Evolutionary conservation across 2,329 filamentous ascomycete genomes (phyloP).

Genomic region (Hymenoscyphus fructigenus): DNA sequence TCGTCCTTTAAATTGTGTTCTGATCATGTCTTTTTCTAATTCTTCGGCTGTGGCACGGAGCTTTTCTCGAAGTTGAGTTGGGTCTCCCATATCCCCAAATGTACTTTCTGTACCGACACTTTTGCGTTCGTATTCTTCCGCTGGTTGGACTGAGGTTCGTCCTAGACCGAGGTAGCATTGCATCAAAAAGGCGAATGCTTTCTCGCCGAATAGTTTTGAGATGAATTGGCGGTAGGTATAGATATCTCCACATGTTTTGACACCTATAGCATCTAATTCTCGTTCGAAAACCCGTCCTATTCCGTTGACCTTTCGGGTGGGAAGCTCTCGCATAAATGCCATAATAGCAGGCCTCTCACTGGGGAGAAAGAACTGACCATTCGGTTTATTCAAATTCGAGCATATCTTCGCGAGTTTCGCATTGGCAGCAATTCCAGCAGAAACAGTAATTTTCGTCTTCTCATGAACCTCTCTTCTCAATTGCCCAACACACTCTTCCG

Average conservation of each 20-base stretch:
- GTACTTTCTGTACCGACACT: constrained; percentile 93
- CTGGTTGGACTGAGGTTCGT: constrained; percentile 78
- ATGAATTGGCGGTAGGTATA: constrained; percentile 74
- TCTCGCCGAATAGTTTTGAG: constrained; percentile 81
- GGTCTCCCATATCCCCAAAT: constrained; percentile 75
- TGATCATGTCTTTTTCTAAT: constrained; percentile 78
- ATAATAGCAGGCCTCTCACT: constrained; percentile 74
- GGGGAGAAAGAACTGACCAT: constrained; percentile 80
- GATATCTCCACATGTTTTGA: constrained; percentile 87
- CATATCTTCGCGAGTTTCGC: constrained; percentile 92
- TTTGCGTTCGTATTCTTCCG: constrained; percentile 87
- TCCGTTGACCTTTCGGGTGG: constrained; percentile 89
- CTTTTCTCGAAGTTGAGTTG: constrained; percentile 69
- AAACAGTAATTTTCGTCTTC: constrained; percentile 81
- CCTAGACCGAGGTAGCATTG: constrained; percentile 84
- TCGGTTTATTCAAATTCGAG: constrained; percentile 94
- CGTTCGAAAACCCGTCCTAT: constrained; percentile 93
- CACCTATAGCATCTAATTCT: constrained; percentile 81
- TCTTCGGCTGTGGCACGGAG: constrained; percentile 80
- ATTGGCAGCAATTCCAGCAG: constrained; percentile 91
- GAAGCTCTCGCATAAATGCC: constrained; percentile 79
- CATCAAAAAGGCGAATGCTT: constrained; percentile 83
- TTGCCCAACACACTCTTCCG: constrained; percentile 73
- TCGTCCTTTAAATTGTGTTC: constrained; percentile 82
- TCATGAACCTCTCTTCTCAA: constrained; percentile 76